phyloP scores from a whole-genome alignment of 2,329 filamentous ascomycete species.

The Monilinia fructigena region DNA sequence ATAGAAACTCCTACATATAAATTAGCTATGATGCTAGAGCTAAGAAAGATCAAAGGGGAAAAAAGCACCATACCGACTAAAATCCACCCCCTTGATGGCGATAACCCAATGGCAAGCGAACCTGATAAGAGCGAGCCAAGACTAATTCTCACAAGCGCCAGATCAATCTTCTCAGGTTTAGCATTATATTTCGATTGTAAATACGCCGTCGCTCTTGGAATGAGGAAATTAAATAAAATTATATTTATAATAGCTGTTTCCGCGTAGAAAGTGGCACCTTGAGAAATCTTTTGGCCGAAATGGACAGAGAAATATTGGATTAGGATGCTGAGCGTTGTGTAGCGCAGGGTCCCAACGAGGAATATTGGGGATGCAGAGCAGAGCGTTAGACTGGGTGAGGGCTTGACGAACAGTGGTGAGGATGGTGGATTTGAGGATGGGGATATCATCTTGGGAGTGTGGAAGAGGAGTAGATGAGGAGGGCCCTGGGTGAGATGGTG shows the following conservation, averaged over 20 bases:
- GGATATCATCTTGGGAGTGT: not conserved
- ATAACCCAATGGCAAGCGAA: slow-evolving; percentile 32
- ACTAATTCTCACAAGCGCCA: slow-evolving; percentile 34
- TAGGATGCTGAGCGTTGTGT: slow-evolving; percentile 37
- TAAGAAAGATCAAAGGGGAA: too few relatives aligned
- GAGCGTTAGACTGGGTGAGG: slow-evolving; percentile 29
- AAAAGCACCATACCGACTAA: slow-evolving; percentile 30
- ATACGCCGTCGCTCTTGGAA: slow-evolving; percentile 31
- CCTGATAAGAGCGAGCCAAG: slow-evolving; percentile 34
- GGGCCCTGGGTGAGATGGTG: not conserved
- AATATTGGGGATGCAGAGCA: slow-evolving; percentile 36
- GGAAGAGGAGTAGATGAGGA: not conserved
- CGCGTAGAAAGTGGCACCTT: slow-evolving; percentile 38
- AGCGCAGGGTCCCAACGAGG: slow-evolving; percentile 37
- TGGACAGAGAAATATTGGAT: slow-evolving; percentile 40
- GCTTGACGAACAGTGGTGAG: slow-evolving; percentile 23
- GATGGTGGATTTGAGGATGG: slow-evolving; percentile 10
- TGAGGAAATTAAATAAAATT: slow-evolving; percentile 35
- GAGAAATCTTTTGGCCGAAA: slow-evolving; percentile 35
- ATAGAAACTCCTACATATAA: slow-evolving; percentile 32
- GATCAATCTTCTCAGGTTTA: slow-evolving; percentile 32
- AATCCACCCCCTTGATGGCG: slow-evolving; percentile 27
- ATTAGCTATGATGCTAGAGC: not conserved
- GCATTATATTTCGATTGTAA: slow-evolving; percentile 29
- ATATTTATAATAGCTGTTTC: slow-evolving; percentile 39